Base-by-base conservation (phyloP, 768 basidiomycete species). In the Chiua virens region DNA sequence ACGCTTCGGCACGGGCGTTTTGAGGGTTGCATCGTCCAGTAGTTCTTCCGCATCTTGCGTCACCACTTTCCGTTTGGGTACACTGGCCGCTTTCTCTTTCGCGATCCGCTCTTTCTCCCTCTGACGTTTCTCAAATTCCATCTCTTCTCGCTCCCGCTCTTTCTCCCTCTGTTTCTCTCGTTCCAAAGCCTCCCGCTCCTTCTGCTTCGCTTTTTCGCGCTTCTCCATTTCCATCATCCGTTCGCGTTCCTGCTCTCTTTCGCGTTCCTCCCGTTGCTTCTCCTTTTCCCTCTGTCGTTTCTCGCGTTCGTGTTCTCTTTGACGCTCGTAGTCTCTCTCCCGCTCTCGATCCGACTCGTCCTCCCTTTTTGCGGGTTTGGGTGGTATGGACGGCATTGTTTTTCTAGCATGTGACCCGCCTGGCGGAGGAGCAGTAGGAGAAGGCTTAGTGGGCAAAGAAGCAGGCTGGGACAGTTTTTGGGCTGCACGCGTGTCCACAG, bases 41-140 rank as follows among this genome's bases (percentile, higher is more conserved):
- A 20, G 52, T 28, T 72, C 73, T 17, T 69, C 69, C 27, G 49
- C 35, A 25, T 73, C 72, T n/a, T 60, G 63, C 9, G 43, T 38
- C 1, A 50, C 52, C 41, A 70, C 69, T 58, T 75, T 80, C 23
- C 79, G 74, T 58, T 79, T 80, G 38, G 52, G 34, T n/a, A 49
- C 23, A 25, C 18, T 20, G 8, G 52, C 8, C 39, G 51, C 59
- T 48, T 49, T 63, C 45, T 65, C 65, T 42, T 65, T 62, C 17
- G 52, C n/a, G 36, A 51, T 23, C 50, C 54, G 66, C 34, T 57
- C 61, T 35, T 56, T 67, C 25, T 63, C 66, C 32, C 54, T 65
- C 49, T 53, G 58, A 18, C 58, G 58, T 37, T 49, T 59, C 30
- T 58, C 60, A 27, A 21, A 51, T 25, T 64, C 56, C 43, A 52